Percentiles rank a stretch among this genome's conserved stretches.
phyloP scores from a whole-genome alignment of 1,284 basidiomycete genomes.

The Cystobasidium slooffiae region DNA sequence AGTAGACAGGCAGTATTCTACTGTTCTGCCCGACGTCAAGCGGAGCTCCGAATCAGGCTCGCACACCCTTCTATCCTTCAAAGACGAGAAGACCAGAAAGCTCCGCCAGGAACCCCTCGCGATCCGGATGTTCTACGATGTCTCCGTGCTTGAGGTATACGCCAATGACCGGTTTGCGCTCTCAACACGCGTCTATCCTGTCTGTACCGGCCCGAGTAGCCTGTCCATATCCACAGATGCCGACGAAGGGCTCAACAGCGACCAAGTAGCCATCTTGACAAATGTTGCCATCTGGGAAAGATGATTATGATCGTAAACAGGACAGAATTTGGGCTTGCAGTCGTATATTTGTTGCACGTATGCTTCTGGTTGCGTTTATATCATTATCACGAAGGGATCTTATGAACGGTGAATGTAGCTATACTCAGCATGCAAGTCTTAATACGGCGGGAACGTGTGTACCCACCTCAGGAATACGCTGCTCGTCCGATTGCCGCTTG shows the following conservation, averaged over 20 bases:
- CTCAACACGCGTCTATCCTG: conserved; percentile 13
- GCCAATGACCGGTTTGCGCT: conserved; percentile 24
- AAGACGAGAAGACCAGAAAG: background rate
- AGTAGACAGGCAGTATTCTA: conserved; percentile 4
- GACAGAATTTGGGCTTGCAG: no score
- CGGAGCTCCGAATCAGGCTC: background rate
- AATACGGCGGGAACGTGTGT: no score
- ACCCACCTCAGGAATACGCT: no score
- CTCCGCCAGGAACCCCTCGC: background rate
- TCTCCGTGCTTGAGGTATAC: conserved; percentile 9
- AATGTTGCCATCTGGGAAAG: background rate
- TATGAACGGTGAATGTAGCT: no score
- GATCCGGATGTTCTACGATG: conserved; percentile 14
- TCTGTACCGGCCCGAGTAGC: background rate
- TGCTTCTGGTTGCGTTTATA: no score
- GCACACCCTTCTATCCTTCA: conserved; percentile 8
- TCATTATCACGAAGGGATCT: no score
- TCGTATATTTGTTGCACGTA: no score
- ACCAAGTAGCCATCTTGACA: background rate
- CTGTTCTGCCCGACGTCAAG: background rate
- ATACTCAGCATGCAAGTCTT: no score
- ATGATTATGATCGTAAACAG: background rate
- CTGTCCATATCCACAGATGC: background rate
- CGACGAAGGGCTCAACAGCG: background rate
- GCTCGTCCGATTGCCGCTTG: background rate